Evolutionary conservation across 495 filamentous ascomycete species (phyloP).

Genomic region (Penicillium lividum): DNA sequence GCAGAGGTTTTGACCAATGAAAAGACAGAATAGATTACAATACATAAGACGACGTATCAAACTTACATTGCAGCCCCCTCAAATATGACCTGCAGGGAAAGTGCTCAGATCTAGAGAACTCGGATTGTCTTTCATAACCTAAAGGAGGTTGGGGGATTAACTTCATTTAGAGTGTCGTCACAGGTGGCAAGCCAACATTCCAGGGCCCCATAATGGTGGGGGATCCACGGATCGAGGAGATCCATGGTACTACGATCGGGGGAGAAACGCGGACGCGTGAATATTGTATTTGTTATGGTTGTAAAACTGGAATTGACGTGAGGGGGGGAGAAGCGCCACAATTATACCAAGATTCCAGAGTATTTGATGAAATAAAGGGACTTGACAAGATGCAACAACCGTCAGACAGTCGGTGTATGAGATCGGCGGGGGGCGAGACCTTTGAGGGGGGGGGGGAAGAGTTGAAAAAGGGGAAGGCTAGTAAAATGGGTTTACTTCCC

Average conservation of each 20-base stretch:
- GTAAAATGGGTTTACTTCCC: conserved; percentile 16
- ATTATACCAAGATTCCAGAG: not conserved
- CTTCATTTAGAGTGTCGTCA: not conserved
- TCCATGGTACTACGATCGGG: conserved; percentile 11
- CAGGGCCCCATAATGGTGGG: not conserved
- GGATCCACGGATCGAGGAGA: not conserved
- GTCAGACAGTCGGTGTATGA: conserved; percentile 35
- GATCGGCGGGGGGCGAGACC: conserved; percentile 31
- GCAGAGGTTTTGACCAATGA: not conserved
- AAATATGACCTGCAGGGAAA: too few relatives aligned
- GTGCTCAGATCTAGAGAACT: too few relatives aligned
- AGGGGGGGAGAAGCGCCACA: not conserved
- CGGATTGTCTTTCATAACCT: not conserved
- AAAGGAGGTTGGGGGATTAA: not conserved
- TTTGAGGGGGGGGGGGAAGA: conserved; percentile 21
- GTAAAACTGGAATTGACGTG: not conserved
- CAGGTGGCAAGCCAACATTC: not conserved
- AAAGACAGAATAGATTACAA: not conserved
- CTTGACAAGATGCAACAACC: conserved; percentile 1
- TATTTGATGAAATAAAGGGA: not conserved
- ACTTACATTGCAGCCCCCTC: too few relatives aligned
- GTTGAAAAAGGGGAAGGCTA: conserved; percentile 19
- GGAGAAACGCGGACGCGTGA: conserved; percentile 2
- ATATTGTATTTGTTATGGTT: not conserved
- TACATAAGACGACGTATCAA: too few relatives aligned